Evolutionary conservation across 495 filamentous ascomycete species (phyloP).

Genomic region (Aspergillus cristatus): DNA sequence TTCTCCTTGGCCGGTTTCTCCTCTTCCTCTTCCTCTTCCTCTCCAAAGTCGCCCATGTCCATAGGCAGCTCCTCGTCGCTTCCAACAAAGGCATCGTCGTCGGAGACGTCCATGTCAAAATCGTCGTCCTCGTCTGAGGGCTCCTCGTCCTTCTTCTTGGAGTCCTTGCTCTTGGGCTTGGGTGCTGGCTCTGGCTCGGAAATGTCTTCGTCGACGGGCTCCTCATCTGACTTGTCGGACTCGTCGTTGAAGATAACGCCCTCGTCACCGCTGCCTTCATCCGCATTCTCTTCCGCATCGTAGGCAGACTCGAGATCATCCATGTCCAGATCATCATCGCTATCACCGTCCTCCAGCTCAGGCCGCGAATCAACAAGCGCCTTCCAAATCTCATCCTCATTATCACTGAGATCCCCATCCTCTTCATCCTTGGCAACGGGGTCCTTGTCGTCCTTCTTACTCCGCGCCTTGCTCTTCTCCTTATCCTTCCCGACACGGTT

Average conservation of each 20-base stretch:
- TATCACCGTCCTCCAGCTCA: constrained; percentile 62
- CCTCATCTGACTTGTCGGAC: constrained; percentile 38
- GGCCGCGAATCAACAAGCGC: constrained; percentile 74
- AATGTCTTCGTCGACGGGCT: constrained; percentile 38
- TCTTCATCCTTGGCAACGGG: constrained; percentile 17
- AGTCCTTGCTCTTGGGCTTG: constrained; percentile 24
- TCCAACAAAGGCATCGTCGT: constrained; percentile 43
- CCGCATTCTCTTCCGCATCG: constrained; percentile 38
- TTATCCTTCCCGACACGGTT: constrained; percentile 64
- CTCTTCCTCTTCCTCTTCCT: constrained; percentile 41
- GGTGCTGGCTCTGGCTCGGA: constrained; percentile 15
- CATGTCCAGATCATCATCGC: constrained; percentile 55
- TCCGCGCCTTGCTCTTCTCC: constrained; percentile 45
- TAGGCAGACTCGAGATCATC: constrained; percentile 54
- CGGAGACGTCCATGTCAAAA: constrained; percentile 42
- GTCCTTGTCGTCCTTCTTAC: constrained; percentile 44
- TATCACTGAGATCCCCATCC: constrained; percentile 27
- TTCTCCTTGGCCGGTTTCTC: constrained; percentile 39
- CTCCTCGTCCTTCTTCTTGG: constrained; percentile 33
- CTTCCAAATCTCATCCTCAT: constrained; percentile 81
- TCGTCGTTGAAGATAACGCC: constrained; percentile 43
- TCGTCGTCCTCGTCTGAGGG: constrained; percentile 38
- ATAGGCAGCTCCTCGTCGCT: constrained; percentile 48
- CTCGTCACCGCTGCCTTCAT: constrained; percentile 42
- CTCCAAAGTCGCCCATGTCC: constrained; percentile 37